These are phyloP conservation scores for Colletotrichum neosansevieriae DNA, from an alignment of 2,329 filamentous ascomycete genomes.

Conservation along the genomic window DNA sequence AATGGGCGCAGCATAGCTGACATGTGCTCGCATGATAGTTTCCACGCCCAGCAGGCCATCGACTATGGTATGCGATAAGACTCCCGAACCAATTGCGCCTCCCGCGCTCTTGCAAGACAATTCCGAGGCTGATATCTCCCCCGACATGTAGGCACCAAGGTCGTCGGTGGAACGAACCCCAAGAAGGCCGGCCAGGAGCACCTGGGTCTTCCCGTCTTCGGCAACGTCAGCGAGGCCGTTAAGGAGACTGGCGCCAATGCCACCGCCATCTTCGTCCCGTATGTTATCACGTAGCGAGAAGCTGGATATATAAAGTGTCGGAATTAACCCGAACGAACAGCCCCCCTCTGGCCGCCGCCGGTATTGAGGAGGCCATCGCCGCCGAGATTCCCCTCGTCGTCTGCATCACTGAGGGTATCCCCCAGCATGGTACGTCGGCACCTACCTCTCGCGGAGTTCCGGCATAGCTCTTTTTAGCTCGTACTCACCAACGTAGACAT, in stretches of 20 bases:
- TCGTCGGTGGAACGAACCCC: constrained; percentile 98
- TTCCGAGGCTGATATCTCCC: constrained; percentile 46
- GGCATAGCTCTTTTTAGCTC: background rate
- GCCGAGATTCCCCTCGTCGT: constrained; percentile 96
- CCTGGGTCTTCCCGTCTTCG: constrained; percentile 93
- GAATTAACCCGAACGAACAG: constrained; percentile 61
- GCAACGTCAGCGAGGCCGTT: constrained; percentile 86
- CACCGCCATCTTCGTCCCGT: constrained; percentile 97
- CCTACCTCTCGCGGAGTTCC: constrained; percentile 36
- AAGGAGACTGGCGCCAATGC: constrained; percentile 92
- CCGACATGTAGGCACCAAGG: constrained; percentile 82
- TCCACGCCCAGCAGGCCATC: constrained; percentile 97
- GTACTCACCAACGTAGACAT: constrained; percentile 74
- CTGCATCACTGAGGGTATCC: constrained; percentile 98
- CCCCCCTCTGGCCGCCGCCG: constrained; percentile 88
- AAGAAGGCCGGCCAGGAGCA: constrained; percentile 96
- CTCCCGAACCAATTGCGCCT: constrained; percentile 20
- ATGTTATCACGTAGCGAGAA: constrained; percentile 60
- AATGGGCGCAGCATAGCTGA: constrained; percentile 19
- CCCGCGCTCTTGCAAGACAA: constrained; percentile 6
- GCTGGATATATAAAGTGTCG: constrained; percentile 62
- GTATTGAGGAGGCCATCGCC: constrained; percentile 95
- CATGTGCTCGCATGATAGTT: constrained; percentile 65
- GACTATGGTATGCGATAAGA: constrained; percentile 82
- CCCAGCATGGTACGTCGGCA: constrained; percentile 82